phyloP scores from a whole-genome alignment of 2,329 filamentous ascomycete species.

The Colletotrichum karsti region DNA sequence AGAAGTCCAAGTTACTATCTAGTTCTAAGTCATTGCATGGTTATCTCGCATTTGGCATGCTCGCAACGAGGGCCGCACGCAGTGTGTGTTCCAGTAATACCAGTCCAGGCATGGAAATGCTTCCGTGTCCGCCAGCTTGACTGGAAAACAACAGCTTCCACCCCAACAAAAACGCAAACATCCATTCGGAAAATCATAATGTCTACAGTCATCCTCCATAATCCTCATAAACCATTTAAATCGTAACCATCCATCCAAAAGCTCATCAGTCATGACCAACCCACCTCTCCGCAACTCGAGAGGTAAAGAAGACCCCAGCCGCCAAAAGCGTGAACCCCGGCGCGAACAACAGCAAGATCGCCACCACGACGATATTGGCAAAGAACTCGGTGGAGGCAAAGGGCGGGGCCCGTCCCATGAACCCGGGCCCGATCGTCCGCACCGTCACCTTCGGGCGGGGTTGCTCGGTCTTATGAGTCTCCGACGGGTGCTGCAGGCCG shows the following conservation, averaged over 20 bases:
- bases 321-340: conserved; percentile 22
- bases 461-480: no score
- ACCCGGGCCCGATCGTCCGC: conserved; percentile 15
- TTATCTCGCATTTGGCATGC: no score
- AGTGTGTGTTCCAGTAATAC: no score
- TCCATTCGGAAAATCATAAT: no score
- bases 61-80: no score
- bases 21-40: no score
- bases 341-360: conserved; percentile 19
- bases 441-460: background rate
- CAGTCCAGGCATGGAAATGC: no score
- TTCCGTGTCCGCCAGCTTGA: no score
- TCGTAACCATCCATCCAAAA: background rate
- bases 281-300: conserved; percentile 21
- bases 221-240: background rate
- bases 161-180: no score
- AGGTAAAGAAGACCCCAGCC: conserved; percentile 21
- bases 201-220: background rate
- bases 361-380: conserved; percentile 13
- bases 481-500: background rate
- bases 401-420: conserved; percentile 17
- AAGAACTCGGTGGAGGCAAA: conserved; percentile 18
- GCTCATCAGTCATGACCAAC: background rate
- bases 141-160: no score
- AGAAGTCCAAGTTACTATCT: no score